Percentiles rank a stretch among this genome's conserved stretches.
Conservation (phyloP, 202 grass and related monocot species). For the Schoenoplectus tabernaemontani region DNA sequence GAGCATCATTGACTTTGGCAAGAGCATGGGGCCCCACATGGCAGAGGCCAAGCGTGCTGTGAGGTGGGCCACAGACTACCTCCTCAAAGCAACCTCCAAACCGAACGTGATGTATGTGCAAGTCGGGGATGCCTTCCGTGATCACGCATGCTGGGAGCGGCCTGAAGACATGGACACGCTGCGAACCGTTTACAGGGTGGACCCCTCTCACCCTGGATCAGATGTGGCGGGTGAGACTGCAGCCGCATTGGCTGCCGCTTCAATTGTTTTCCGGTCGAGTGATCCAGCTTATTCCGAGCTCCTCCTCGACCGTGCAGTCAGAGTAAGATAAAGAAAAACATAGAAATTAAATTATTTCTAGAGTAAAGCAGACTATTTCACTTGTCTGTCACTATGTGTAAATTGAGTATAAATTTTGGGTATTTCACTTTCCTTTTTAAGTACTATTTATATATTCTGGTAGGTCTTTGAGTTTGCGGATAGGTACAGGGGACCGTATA, state of each 20-base stretch:
- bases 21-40: conserved; percentile 42
- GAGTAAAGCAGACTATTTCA: not conserved
- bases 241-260: conserved; percentile 59
- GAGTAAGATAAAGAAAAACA: not conserved
- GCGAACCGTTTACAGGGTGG: conserved; percentile 56
- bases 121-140: conserved; percentile 49
- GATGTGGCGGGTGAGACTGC: conserved; percentile 75
- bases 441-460: not conserved
- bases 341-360: not conserved
- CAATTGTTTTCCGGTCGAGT: conserved; percentile 63
- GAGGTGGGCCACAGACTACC: conserved; percentile 80
- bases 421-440: not conserved
- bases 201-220: conserved; percentile 50
- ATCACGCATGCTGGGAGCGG: conserved; percentile 60
- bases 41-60: conserved; percentile 39
- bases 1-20: conserved; percentile 85
- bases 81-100: conserved; percentile 58
- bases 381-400: not conserved
- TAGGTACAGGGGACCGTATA: conserved; percentile 55
- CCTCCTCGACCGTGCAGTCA: conserved; percentile 55
- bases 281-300: conserved; percentile 53
- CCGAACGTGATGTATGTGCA: conserved; percentile 63
- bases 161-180: conserved; percentile 80
- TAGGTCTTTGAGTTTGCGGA: conserved; percentile 83
- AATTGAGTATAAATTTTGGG: not conserved